Base-by-base conservation (phyloP, 169 alveolate genomes). In the Plasmodium knowlesi region DNA sequence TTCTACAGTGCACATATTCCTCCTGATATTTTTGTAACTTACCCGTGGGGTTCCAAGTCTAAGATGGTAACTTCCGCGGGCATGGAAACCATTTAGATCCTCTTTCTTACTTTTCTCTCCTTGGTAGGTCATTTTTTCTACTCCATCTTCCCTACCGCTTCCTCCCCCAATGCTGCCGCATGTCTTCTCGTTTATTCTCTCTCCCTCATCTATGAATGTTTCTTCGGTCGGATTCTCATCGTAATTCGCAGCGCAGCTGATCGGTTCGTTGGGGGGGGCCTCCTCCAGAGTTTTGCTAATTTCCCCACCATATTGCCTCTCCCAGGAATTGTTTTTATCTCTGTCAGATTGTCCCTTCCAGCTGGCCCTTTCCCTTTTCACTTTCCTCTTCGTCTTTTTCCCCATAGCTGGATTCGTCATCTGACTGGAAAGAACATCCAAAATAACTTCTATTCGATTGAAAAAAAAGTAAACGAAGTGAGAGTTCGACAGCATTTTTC, bases 391-490 rank as follows among this genome's bases (percentile, higher is more conserved):
- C 57, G 12, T 37, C 30, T 25, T 43, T 83, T 50, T 25, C 16
- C 76, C 53, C 43, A 19, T 25, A 32, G 30, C 2, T 8, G 19
- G 37, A 67, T 28, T 57, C 72, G 16, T 50, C 54, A 22, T 28
- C 19, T 53, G 14, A 22, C 30, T 43, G 54, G 74, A 30, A 9
- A 91, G 57, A 34, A 32, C 71, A 81, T 91, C 61, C 61, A 91
- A 14, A 82, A 91, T 25, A 3, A 72, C 74, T 43, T 91, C 85
- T 54, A 91, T n/a, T 16, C 86, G 70, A 54, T 91, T 91, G 22
- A 91, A 91, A 91, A 91, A 91, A 50, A 91, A 81, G 83, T 43
- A 71, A 70, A 91, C 74, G 76, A 91, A 91, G 84, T 91, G 95
- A 3, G 67, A 67, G 6, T 72, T 82, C 28, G 37, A 43, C 74